phyloP scores from a whole-genome alignment of 192 early-diverging fungal species.

The Umbelopsis isabellina region DNA sequence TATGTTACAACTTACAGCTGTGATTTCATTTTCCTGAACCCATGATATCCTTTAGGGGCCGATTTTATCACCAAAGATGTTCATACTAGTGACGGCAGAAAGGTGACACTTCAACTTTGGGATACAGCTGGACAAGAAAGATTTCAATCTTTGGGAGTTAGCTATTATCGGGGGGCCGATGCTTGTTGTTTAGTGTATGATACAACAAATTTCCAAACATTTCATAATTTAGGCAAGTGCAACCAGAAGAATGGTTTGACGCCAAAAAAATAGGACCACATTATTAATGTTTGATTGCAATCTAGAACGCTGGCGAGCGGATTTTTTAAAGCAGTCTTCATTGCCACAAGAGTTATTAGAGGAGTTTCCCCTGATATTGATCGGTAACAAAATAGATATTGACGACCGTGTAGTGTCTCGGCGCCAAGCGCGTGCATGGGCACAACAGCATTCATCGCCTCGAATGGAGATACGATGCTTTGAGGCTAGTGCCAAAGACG shows the following conservation, averaged over 20 bases:
- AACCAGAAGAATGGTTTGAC: too few species aligned
- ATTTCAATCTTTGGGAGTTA: conserved; percentile 94
- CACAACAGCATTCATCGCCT: conserved; percentile 68
- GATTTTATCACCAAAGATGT: conserved; percentile 98
- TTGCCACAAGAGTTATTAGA: conserved; percentile 72
- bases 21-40: background rate
- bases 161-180: conserved; percentile 97
- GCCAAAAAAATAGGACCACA: too few species aligned
- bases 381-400: conserved; percentile 98
- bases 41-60: conserved; percentile 45
- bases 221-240: conserved; percentile 77
- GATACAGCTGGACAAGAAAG: conserved; percentile 98
- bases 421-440: conserved; percentile 65
- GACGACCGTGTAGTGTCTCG: conserved; percentile 80
- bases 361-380: conserved; percentile 96
- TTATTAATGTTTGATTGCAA: background rate
- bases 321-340: conserved; percentile 91
- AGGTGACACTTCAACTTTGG: conserved; percentile 83
- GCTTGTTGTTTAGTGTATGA: conserved; percentile 96
- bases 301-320: conserved; percentile 84
- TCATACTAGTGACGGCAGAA: conserved; percentile 74
- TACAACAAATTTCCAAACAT: conserved; percentile 86
- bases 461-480: conserved; percentile 92
- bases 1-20: background rate
- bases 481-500: conserved; percentile 96